Base-by-base conservation (phyloP, 495 filamentous ascomycete species). In the Pseudomonodictys pantanalensis region DNA sequence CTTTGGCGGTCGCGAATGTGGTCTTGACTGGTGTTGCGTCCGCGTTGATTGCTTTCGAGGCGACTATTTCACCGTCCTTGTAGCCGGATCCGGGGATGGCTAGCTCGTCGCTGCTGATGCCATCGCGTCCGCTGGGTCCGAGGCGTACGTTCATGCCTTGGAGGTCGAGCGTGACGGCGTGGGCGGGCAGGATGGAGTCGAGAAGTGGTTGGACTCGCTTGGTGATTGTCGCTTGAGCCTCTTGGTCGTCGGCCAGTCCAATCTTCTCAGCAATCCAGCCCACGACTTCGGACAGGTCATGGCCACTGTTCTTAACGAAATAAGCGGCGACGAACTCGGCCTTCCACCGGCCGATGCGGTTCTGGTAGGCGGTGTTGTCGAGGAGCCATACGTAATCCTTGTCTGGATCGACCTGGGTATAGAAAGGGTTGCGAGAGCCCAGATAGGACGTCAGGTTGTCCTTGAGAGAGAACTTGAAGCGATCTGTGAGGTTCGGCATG, bases 351-450 rank as follows among this genome's bases (percentile, higher is more conserved):
- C 56, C 59, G 4, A 72, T 23, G 2, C 65, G 56, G 25, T 62
- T 48, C 49, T 83, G 83, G 69, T 86, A 95, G 5, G 91, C 92
- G 7, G 89, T 90, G 66, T 93, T 97, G 75, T 97, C 91, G 35
- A 97, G 72, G 11, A 97, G 76, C 92, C 92, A 97, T 22, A 97
- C 85, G 9, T 79, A 81, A 61, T 96, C 83, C 25, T 74, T 73
- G 17, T 74, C 68, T 26, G 75, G 73, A 44, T 82, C 69, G 38
- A 77, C 75, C 12, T 60, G 60, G 1, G 71, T 72, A 35, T 67
- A 67, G 55, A 78, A 53, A 1, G 76, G 74, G 57, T 78, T 78
- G 24, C 59, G 51, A 1, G 47, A 52, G 8, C 75, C 74, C 1
- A 77, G 46, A 39, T 78, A 77, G 10, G 78, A 79, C 47, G 81